These are phyloP conservation scores for Ceratobasidium sp. DNA, from an alignment of 1,284 basidiomycete species.

Conservation along the genomic window DNA sequence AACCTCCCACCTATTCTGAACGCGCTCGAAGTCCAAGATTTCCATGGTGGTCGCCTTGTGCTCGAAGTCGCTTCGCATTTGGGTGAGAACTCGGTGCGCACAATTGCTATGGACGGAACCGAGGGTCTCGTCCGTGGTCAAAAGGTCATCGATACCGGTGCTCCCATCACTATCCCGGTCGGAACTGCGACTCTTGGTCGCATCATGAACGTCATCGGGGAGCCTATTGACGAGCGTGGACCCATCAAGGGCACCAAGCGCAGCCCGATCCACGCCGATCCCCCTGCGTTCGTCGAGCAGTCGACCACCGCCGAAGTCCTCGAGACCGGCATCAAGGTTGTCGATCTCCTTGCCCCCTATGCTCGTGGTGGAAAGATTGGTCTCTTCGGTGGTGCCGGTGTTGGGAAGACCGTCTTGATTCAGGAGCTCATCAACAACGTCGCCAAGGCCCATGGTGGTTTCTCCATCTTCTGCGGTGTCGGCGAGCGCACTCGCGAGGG, in stretches of 20 bases:
- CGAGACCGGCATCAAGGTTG: slow-evolving; percentile 99
- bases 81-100: slow-evolving; percentile 98
- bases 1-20: slow-evolving; percentile 96
- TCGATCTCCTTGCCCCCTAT: slow-evolving; percentile 98
- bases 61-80: slow-evolving; percentile 97
- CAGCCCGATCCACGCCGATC: slow-evolving; percentile 93
- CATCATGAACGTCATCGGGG: slow-evolving; percentile 99
- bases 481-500: slow-evolving; percentile 99
- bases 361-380: slow-evolving; percentile 99
- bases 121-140: slow-evolving; percentile 99
- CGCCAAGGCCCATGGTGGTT: slow-evolving; percentile 99
- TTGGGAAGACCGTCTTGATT: slow-evolving; percentile 99
- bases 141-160: slow-evolving; percentile 95
- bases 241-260: slow-evolving; percentile 95
- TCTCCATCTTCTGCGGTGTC: slow-evolving; percentile 99
- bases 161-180: slow-evolving; percentile 96
- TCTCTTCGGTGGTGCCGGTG: slow-evolving; percentile 99
- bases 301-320: slow-evolving; percentile 97
- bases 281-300: slow-evolving; percentile 96
- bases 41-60: slow-evolving; percentile 90
- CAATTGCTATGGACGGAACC: slow-evolving; percentile 98
- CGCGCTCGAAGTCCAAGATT: slow-evolving; percentile 95
- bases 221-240: slow-evolving; percentile 99
- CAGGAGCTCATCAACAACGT: slow-evolving; percentile 99
- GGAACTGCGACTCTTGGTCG: slow-evolving; percentile 92